These are phyloP conservation scores for Gymnopilus junonius DNA, from an alignment of 768 basidiomycete genomes.

Conservation along the genomic window DNA sequence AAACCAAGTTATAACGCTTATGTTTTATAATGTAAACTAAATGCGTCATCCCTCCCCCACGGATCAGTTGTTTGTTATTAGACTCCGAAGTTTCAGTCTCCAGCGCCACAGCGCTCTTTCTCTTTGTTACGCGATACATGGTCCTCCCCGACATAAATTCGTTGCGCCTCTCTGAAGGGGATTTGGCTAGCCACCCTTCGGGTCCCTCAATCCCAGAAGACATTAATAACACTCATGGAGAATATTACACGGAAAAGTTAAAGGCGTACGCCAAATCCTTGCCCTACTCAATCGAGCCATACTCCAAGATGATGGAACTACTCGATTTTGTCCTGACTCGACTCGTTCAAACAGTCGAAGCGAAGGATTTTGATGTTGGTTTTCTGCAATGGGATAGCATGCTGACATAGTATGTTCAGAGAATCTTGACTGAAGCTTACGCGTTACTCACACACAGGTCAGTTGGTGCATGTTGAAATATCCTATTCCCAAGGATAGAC, in stretches of 20 bases:
- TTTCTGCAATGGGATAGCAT: conserved; percentile 82
- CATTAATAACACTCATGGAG: conserved; percentile 34
- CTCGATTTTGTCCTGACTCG: conserved; percentile 75
- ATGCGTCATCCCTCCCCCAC: conserved; percentile 24
- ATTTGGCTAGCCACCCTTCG: conserved; percentile 10
- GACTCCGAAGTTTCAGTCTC: conserved; percentile 27
- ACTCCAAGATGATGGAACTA: conserved; percentile 75
- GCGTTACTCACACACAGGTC: conserved; percentile 9
- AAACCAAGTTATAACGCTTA: background rate
- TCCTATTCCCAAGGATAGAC: conserved; percentile 80
- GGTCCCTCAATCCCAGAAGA: conserved; percentile 29
- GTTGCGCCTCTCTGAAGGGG: conserved; percentile 46
- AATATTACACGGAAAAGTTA: conserved; percentile 60
- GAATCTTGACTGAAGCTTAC: conserved; percentile 2
- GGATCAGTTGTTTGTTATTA: conserved; percentile 19
- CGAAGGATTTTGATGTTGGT: conserved; percentile 83
- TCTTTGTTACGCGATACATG: conserved; percentile 28
- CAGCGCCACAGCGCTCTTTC: conserved; percentile 20
- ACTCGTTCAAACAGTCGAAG: conserved; percentile 74
- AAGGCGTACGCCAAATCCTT: conserved; percentile 65
- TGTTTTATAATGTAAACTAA: conserved; percentile 8
- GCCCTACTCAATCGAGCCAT: conserved; percentile 79
- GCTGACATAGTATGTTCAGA: conserved; percentile 63
- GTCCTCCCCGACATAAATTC: conserved; percentile 52
- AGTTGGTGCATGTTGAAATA: conserved; percentile 88